Percentiles rank a stretch among this genome's conserved stretches.
phyloP scores from a whole-genome alignment of 179 eudicot genomes.

The Beta macrorhiza region DNA sequence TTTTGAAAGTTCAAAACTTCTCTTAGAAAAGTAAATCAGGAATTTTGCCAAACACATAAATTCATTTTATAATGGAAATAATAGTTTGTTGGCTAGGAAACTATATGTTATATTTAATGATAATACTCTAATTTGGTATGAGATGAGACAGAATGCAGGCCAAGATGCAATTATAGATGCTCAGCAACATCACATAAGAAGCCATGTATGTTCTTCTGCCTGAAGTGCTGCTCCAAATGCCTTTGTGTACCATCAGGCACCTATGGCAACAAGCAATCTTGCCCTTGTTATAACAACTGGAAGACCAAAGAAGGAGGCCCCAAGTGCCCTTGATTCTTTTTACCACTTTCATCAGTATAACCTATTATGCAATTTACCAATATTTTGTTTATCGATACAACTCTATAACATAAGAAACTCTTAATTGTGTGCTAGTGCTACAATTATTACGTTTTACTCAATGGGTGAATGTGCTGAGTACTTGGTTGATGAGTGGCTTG shows the following conservation, averaged over 20 bases:
- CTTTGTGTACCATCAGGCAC: conserved; percentile 68
- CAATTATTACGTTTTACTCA: neutral
- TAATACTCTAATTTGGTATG: neutral
- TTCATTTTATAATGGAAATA: too few species aligned
- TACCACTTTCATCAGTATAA: neutral
- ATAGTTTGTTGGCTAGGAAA: too few species aligned
- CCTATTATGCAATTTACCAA: neutral
- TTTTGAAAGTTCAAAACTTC: too few species aligned
- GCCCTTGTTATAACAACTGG: conserved; percentile 77
- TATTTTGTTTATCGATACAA: neutral
- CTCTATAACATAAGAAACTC: neutral
- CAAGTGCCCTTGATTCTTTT: conserved; percentile 51
- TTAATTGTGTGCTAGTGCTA: neutral
- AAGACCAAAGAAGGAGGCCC: conserved; percentile 71
- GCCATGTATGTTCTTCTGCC: conserved; percentile 62
- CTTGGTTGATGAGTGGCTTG: neutral
- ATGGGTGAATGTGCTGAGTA: neutral
- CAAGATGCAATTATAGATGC: conserved; percentile 46
- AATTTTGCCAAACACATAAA: too few species aligned
- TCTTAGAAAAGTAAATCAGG: too few species aligned
- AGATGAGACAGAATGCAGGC: conserved; percentile 38
- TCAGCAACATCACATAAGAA: conserved; percentile 60
- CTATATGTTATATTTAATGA: too few species aligned
- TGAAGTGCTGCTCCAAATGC: conserved; percentile 57
- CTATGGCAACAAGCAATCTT: conserved; percentile 58